Base-by-base conservation (phyloP, 352 stramenopile genomes). In the Pythium insidiosum region DNA sequence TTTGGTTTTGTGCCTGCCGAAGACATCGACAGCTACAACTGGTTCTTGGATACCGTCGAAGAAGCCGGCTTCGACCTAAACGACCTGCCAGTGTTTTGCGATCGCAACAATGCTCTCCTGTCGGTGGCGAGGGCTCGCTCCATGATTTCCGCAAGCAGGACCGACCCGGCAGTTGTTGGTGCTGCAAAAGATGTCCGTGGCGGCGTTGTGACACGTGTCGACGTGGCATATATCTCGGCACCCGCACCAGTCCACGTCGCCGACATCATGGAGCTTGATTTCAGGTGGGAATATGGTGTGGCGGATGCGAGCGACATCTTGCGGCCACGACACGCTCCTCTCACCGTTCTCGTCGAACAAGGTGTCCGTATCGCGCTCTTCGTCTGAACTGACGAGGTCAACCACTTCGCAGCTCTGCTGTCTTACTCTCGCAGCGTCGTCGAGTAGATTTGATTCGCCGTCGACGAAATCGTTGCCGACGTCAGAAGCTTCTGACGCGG, bases 1-100 rank as follows among this genome's bases (percentile, higher is more conserved):
- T 53, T 53, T 33, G 46, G 46, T 2, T 15, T 53, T 2, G 38
- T 53, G 1, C 46, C 37, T 5, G 36, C 46, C 2, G 46, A 53
- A 35, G 36, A 53, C 15, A n/a, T 25, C 9, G 46, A 47, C 4
- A 53, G 38, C 38, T 53, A 53, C 38, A n/a, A 11, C 3, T 53
- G 37, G 38, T 53, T 53, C 18, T 37, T 53, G 1, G 46, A 45
- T 21, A 47, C 30, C n/a, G 45, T 53, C 4, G 36, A 4, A 3
- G 19, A 40, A 47, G 38, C 37, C 4, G 46, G 38, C 15, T 41
- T 37, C 30, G 37, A 45, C 21, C 19, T 53, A 1, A 20, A 2
- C 19, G 44, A 51, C 24, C 21, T 53, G 5, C 46, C 36, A 31
- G 21, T 53, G 3, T 53, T 47, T 20, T 40, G 46, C 33, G 46